Evolutionary conservation across 345 rosid species (phyloP).

Genomic region (Trapa bicornis): DNA sequence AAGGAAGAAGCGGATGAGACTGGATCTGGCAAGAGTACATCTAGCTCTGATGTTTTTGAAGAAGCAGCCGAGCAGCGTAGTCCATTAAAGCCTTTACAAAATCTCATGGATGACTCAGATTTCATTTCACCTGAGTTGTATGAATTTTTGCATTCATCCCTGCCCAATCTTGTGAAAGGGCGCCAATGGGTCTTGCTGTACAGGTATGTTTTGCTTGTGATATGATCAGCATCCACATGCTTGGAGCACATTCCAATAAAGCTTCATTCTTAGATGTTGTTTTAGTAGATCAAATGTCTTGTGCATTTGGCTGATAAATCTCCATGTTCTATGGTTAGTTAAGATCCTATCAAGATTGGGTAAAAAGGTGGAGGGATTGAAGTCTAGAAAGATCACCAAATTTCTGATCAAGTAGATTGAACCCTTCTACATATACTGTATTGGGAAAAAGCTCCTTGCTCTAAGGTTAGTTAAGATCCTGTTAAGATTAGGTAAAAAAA

Average conservation of each 20-base stretch:
- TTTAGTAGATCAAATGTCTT: not conserved
- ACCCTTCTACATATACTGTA: not conserved
- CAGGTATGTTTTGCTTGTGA: constrained; percentile 37
- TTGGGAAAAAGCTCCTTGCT: not conserved
- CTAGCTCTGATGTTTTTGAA: constrained; percentile 29
- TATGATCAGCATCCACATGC: not conserved
- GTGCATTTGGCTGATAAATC: not conserved
- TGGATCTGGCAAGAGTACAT: constrained; percentile 24
- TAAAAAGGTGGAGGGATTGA: not conserved
- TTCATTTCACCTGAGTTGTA: constrained; percentile 53
- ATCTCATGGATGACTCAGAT: constrained; percentile 45
- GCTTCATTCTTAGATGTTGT: not conserved
- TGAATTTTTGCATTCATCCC: constrained; percentile 60
- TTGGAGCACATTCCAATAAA: not conserved
- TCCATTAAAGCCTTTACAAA: constrained; percentile 23
- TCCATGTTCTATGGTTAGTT: not conserved
- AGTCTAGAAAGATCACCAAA: not conserved
- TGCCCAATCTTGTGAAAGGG: constrained; percentile 83
- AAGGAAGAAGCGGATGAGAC: constrained; percentile 8
- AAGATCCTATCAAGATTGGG: not conserved
- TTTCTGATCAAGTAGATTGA: not conserved
- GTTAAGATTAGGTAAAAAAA: not conserved
- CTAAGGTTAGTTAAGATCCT: not conserved
- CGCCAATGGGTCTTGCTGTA: constrained; percentile 77
- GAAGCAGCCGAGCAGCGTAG: constrained; percentile 29